phyloP scores from a whole-genome alignment of 495 filamentous ascomycete genomes.

The Neurospora pannonica region DNA sequence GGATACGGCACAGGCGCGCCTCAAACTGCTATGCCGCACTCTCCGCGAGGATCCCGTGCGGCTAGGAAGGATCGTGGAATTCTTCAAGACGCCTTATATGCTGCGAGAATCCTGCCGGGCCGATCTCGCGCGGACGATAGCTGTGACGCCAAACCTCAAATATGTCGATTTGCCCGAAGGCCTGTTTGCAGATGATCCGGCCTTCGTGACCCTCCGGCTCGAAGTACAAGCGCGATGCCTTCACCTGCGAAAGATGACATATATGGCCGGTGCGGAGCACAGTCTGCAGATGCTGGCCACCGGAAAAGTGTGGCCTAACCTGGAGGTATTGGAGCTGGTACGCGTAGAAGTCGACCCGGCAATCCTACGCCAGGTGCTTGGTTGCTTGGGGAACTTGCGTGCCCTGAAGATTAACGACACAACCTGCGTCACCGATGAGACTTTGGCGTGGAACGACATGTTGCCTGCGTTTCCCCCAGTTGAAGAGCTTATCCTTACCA shows the following conservation, averaged over 20 bases:
- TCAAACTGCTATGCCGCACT: conserved; percentile 69
- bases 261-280: conserved; percentile 66
- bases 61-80: conserved; percentile 57
- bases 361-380: conserved; percentile 61
- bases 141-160: conserved; percentile 72
- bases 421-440: conserved; percentile 59
- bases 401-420: conserved; percentile 65
- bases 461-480: conserved; percentile 63
- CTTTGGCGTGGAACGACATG: conserved; percentile 51
- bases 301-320: conserved; percentile 59
- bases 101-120: conserved; percentile 78
- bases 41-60: conserved; percentile 61
- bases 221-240: conserved; percentile 77
- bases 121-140: conserved; percentile 75
- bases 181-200: conserved; percentile 67
- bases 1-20: conserved; percentile 65
- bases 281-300: conserved; percentile 60
- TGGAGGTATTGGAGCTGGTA: conserved; percentile 72
- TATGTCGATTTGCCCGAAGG: conserved; percentile 91
- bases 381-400: conserved; percentile 52
- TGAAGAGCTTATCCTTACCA: conserved; percentile 56
- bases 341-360: conserved; percentile 62
- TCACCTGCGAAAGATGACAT: conserved; percentile 81
- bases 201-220: conserved; percentile 63
- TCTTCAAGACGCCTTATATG: conserved; percentile 93